Conservation (phyloP, 768 basidiomycete genomes). For the Russula compacta region DNA sequence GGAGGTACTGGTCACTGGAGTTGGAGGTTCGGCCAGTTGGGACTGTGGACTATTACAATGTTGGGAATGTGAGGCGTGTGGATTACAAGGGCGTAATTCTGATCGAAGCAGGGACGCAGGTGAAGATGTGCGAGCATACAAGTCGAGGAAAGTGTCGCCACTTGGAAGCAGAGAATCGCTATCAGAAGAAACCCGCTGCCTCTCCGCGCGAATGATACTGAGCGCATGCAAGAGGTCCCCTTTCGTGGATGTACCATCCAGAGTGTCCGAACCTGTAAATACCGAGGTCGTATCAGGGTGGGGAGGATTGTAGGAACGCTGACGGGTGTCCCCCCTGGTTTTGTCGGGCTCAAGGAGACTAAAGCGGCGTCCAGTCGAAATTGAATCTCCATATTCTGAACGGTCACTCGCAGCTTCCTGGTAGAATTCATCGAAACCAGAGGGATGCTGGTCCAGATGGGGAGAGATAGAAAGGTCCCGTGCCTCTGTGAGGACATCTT, state of each 20-base stretch:
- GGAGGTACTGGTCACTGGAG: background rate
- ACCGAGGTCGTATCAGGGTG: background rate
- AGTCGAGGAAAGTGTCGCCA: background rate
- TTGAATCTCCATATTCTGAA: conserved; percentile 11
- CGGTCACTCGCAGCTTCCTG: conserved; percentile 14
- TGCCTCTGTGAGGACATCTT: conserved; percentile 2
- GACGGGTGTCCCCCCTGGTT: background rate
- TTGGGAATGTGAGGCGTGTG: background rate
- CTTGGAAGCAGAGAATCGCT: background rate
- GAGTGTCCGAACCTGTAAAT: background rate
- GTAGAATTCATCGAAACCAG: background rate
- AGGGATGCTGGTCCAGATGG: background rate
- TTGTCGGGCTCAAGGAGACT: background rate
- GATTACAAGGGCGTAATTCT: background rate
- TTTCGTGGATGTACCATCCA: background rate
- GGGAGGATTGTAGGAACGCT: background rate
- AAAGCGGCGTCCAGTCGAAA: background rate
- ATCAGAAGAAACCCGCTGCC: background rate
- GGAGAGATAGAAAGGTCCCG: background rate
- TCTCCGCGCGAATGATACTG: background rate
- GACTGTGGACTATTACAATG: background rate
- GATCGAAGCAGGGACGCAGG: background rate
- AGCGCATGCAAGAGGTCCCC: conserved; percentile 1
- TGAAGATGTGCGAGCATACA: background rate
- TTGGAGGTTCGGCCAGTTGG: background rate